Conservation (phyloP, 148 eudicot genomes). For the Pouteria glomerata region DNA sequence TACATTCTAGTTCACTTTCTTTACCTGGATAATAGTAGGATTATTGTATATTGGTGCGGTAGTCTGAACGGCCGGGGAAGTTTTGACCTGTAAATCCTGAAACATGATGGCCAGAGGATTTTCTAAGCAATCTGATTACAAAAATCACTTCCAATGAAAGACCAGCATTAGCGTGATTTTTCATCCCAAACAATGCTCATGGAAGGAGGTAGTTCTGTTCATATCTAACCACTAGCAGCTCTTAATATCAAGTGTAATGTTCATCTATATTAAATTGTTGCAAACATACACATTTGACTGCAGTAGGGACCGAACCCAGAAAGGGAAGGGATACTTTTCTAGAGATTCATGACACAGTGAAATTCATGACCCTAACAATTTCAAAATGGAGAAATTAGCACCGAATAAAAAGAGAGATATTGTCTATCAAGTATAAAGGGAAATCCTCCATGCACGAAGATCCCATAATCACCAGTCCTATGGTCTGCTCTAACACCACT, state of each 20-base stretch:
- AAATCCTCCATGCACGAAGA: background rate
- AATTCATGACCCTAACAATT: too few species aligned
- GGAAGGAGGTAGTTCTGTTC: background rate
- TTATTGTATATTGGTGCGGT: conserved; percentile 38
- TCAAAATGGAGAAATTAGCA: too few species aligned
- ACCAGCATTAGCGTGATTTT: background rate
- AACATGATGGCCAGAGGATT: background rate
- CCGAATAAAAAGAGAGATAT: too few species aligned
- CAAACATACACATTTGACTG: background rate
- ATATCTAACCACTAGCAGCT: background rate
- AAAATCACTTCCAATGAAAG: background rate
- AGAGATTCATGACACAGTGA: too few species aligned
- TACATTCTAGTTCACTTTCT: background rate
- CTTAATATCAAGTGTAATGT: background rate
- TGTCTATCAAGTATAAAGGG: too few species aligned
- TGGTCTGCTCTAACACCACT: background rate
- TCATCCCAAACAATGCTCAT: too few species aligned
- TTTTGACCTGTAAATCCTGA: conserved; percentile 64
- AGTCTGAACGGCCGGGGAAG: conserved; percentile 41
- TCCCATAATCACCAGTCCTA: background rate
- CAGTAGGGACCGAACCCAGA: background rate
- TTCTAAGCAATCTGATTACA: background rate
- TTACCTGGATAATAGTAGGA: conserved; percentile 64
- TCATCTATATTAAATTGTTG: background rate
- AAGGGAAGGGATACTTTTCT: too few species aligned